These are phyloP conservation scores for Pseudogymnoascus destructans DNA, from an alignment of 2,329 filamentous ascomycete species.

Conservation along the genomic window DNA sequence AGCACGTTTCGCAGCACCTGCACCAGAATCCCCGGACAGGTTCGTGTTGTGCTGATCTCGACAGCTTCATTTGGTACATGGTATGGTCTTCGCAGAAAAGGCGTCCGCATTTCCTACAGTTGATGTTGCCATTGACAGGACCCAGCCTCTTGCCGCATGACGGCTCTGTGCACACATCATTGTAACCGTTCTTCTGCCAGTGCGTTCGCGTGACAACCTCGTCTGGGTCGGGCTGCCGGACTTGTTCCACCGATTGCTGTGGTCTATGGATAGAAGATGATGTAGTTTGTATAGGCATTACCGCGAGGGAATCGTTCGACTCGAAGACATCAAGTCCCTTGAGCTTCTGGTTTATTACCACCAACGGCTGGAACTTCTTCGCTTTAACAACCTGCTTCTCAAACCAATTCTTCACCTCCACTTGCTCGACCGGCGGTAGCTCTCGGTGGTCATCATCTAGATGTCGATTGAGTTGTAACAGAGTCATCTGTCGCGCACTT, in stretches of 20 bases:
- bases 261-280: conserved; percentile 24
- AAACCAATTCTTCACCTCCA: conserved; percentile 71
- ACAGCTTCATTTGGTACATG: conserved; percentile 99
- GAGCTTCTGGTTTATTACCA: conserved; percentile 61
- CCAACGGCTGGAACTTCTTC: conserved; percentile 61
- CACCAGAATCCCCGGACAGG: conserved; percentile 87
- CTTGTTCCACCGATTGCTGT: conserved; percentile 12
- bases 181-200: conserved; percentile 67
- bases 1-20: conserved; percentile 96
- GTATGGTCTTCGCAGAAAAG: conserved; percentile 96
- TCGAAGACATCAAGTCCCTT: conserved; percentile 66
- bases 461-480: conserved; percentile 82
- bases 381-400: conserved; percentile 62
- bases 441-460: conserved; percentile 63
- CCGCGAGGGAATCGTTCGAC: conserved; percentile 46
- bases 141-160: conserved; percentile 71
- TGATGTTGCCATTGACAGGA: conserved; percentile 68
- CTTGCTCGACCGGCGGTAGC: conserved; percentile 57
- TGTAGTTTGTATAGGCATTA: conserved; percentile 23
- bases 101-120: conserved; percentile 84
- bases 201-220: conserved; percentile 78
- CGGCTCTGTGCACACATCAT: conserved; percentile 78
- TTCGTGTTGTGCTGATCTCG: conserved; percentile 76
- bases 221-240: conserved; percentile 53
- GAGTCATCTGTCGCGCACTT: conserved; percentile 52